These are phyloP conservation scores for Apophysomyces trapeziformis DNA, from an alignment of 371 early-diverging fungal species.

Conservation along the genomic window DNA sequence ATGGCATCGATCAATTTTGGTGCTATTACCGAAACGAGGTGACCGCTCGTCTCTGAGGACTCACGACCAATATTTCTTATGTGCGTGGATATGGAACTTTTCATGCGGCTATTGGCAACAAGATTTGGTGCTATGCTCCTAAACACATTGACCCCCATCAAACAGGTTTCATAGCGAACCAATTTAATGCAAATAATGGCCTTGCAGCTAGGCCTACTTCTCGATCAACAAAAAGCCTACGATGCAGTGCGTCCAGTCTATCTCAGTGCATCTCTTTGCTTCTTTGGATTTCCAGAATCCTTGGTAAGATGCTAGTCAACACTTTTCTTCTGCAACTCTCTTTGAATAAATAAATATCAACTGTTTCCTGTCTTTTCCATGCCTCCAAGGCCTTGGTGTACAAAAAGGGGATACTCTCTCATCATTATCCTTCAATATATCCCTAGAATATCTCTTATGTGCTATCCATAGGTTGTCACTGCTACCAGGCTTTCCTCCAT, in stretches of 20 bases:
- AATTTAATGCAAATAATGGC: slow-evolving; percentile 23
- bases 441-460: slow-evolving; percentile 14
- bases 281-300: slow-evolving; percentile 11
- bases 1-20: too few relatives aligned
- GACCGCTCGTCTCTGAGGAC: neutral
- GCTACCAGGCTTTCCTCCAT: slow-evolving; percentile 1
- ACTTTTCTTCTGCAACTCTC: slow-evolving; percentile 1
- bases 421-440: slow-evolving; percentile 32
- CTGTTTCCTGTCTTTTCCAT: neutral
- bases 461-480: neutral
- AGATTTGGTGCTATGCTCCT: neutral
- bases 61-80: too few relatives aligned
- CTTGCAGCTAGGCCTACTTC: slow-evolving; percentile 9
- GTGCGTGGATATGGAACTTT: neutral
- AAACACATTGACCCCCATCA: slow-evolving; percentile 12
- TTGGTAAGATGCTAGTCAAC: neutral
- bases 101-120: slow-evolving; percentile 20
- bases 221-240: slow-evolving; percentile 25
- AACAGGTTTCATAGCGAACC: slow-evolving; percentile 21
- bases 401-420: slow-evolving; percentile 18
- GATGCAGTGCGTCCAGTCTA: slow-evolving; percentile 22
- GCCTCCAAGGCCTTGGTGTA: slow-evolving; percentile 10
- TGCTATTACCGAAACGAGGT: slow-evolving; percentile 6
- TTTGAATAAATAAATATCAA: neutral
- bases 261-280: neutral